Evolutionary conservation across 768 basidiomycete genomes (phyloP).

Genomic region (Tulasnella sp.): DNA sequence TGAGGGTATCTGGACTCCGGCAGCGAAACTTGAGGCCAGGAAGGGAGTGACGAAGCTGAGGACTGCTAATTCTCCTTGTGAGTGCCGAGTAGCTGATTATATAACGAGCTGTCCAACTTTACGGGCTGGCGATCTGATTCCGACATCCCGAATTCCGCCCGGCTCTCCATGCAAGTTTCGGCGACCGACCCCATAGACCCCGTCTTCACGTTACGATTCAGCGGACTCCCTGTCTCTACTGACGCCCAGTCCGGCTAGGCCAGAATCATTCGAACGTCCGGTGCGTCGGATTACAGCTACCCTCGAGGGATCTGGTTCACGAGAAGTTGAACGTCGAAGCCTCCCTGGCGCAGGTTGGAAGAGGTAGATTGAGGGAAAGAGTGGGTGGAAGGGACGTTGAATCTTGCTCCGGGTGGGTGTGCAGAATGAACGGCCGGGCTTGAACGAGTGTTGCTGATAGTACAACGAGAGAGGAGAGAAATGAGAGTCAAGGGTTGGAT

Average conservation of each 20-base stretch:
- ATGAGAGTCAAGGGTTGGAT: neutral
- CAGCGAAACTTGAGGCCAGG: neutral
- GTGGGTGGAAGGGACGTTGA: conserved; percentile 23
- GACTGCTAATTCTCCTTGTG: neutral
- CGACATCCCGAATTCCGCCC: conserved; percentile 17
- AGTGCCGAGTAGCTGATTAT: neutral
- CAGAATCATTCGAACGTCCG: neutral
- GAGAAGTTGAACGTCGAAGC: conserved; percentile 15
- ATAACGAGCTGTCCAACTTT: neutral
- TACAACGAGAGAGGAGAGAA: neutral
- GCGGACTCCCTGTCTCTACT: no score
- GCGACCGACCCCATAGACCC: no score
- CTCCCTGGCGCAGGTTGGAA: conserved; percentile 10
- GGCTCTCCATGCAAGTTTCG: no score
- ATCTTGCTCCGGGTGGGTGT: conserved; percentile 15
- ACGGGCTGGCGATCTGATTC: neutral
- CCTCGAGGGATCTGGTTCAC: neutral
- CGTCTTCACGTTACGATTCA: no score
- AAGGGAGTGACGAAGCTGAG: neutral
- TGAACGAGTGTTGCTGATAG: neutral
- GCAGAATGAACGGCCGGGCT: neutral
- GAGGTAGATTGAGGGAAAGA: conserved; percentile 21
- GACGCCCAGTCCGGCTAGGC: conserved; percentile 20
- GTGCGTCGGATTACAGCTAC: no score
- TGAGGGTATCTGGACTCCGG: conserved; percentile 22